Base-by-base conservation (phyloP, 176 grass and related monocot species). In the Rhynchospora tenuis region DNA sequence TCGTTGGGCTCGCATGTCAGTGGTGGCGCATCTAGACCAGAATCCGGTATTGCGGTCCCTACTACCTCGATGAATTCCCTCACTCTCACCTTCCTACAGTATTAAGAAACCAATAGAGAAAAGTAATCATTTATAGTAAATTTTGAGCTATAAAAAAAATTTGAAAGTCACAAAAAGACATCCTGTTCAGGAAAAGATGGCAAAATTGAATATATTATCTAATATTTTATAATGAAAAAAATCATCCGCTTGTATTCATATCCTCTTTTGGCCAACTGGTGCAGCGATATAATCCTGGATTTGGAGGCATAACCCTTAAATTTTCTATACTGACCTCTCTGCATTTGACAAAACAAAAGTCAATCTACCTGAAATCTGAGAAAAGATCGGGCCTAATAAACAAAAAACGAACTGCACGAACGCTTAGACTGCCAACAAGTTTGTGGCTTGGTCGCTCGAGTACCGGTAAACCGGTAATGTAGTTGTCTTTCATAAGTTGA, bases 401-500 rank as follows among this genome's bases (percentile, higher is more conserved):
- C 62, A 99, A 83, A 80, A 95, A 95, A 12, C 89, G 89, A 56
- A 99, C 90, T 76, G 94, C 88, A 27, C 91, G 90, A 66, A 99
- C 89, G 66, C 91, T 95, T 51, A 99, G 68, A 73, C 89, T 88
- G 59, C 93, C 96, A 48, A 95, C 86, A 81, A 99, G 91, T 90
- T 95, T 99, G 54, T 71, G 71, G 27, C 56, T 73, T 33, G 85
- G 88, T 8, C 91, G 86, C 89, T 99, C 88, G 22, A 99, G 75
- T 58, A 99, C 89, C 7, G 93, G 96, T 13, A 99, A 86, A 0
- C 93, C 96, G 59, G 91, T 91, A 47, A 99, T 92, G 65, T 85
- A 80, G 80, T 91, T 95, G 79, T 95, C 91, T 84, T 85, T 93
- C 96, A 99, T 99, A 64, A 85, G 87, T 66, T 90, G 94, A 87